Conservation (phyloP, 352 stramenopile genomes). For the Phytophthora meadii region DNA sequence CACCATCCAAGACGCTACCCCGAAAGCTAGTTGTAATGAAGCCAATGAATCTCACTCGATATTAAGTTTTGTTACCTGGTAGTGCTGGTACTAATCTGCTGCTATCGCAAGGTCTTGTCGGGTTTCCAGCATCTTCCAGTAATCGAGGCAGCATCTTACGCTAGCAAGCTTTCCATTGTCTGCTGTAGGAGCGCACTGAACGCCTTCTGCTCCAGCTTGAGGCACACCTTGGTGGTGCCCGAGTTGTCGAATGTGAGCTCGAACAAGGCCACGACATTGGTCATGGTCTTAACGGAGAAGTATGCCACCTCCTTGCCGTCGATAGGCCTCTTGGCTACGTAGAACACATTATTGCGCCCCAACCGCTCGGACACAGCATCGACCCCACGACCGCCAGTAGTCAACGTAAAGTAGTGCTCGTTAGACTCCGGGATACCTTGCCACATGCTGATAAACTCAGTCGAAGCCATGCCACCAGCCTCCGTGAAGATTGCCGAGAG, state of each 20-base stretch:
- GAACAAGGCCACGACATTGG: slow-evolving; percentile 92
- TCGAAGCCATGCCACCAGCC: slow-evolving; percentile 90
- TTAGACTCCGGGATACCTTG: slow-evolving; percentile 96
- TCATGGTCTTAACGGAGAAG: slow-evolving; percentile 95
- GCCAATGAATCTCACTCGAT: slow-evolving; percentile 23
- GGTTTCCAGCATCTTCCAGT: background rate
- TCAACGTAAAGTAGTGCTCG: slow-evolving; percentile 94
- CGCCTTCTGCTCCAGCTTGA: slow-evolving; percentile 94
- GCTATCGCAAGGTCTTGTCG: slow-evolving; percentile 8
- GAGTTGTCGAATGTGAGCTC: slow-evolving; percentile 97
- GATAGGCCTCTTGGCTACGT: slow-evolving; percentile 94
- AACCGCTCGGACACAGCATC: slow-evolving; percentile 90
- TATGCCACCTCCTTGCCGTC: slow-evolving; percentile 96
- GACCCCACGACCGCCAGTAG: slow-evolving; percentile 65
- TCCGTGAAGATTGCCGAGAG: slow-evolving; percentile 91
- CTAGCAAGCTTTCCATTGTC: slow-evolving; percentile 84
- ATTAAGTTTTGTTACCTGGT: slow-evolving; percentile 27
- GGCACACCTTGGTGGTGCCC: slow-evolving; percentile 92
- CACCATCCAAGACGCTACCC: too few relatives aligned
- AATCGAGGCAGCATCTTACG: slow-evolving; percentile 24
- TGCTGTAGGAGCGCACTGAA: slow-evolving; percentile 91
- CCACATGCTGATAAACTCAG: slow-evolving; percentile 95
- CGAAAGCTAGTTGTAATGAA: background rate
- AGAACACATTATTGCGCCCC: slow-evolving; percentile 94
- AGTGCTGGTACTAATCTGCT: slow-evolving; percentile 16